Evolutionary conservation across 1,284 basidiomycete species (phyloP).

Genomic region (Melampsora americana): DNA sequence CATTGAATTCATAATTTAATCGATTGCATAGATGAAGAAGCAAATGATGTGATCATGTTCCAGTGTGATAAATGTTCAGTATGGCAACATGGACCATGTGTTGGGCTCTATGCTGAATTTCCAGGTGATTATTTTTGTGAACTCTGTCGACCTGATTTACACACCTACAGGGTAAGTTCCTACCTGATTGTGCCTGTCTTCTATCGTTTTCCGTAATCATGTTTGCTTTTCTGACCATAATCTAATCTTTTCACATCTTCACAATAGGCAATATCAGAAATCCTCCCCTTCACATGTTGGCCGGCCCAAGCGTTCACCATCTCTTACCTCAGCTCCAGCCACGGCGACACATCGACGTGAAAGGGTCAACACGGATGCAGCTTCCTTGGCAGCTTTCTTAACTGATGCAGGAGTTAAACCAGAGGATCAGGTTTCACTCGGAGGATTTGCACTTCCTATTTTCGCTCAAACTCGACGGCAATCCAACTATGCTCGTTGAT

Average conservation of each 20-base stretch:
- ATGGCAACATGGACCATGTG: constrained; percentile 97
- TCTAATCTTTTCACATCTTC: background rate
- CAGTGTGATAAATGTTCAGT: constrained; percentile 95
- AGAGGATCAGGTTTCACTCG: constrained; percentile 31
- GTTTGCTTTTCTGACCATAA: too few species aligned
- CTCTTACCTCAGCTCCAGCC: constrained; percentile 11
- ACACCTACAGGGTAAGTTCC: constrained; percentile 55
- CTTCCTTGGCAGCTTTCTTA: constrained; percentile 23
- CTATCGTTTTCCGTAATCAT: background rate
- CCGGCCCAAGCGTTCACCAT: constrained; percentile 13
- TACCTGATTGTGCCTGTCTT: background rate
- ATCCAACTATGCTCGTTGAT: constrained; percentile 29
- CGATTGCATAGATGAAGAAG: constrained; percentile 63
- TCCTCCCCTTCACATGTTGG: background rate
- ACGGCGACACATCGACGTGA: background rate
- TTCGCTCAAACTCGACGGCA: constrained; percentile 34
- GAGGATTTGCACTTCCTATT: constrained; percentile 24
- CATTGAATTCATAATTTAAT: constrained; percentile 19
- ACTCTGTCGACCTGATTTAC: constrained; percentile 81
- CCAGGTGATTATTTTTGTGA: constrained; percentile 77
- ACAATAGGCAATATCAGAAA: constrained; percentile 29
- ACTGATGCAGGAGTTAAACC: constrained; percentile 34
- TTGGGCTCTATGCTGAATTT: constrained; percentile 75
- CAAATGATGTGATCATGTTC: constrained; percentile 73
- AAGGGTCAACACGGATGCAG: constrained; percentile 23